Base-by-base conservation (phyloP, 148 eudicot species). In the Rhododendron molle region DNA sequence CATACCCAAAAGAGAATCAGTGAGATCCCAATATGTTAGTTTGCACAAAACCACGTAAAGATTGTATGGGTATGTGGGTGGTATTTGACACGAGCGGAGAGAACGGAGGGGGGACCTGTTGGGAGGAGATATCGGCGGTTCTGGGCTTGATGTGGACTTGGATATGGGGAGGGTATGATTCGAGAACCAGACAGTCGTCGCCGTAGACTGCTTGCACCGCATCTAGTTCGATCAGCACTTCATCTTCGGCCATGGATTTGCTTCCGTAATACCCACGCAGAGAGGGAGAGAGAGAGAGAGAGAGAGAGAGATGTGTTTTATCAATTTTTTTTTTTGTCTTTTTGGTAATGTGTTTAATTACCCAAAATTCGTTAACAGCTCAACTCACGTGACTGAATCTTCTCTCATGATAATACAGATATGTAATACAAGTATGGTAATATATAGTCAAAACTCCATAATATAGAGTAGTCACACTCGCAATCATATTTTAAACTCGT, bases 151-250 rank as follows among this genome's bases (percentile, higher is more conserved):
- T 85, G 83, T 90, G 96, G 47, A 96, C 72, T 74, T 85, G 94
- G 81, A 96, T 87, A 47, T 90, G 93, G 69, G 98, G 97, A 82
- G 98, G 99, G 78, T 93, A 93, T 8, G 71, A 46, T 36, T 89
- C 83, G 52, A 95, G 82, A 72, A 96, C 83, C 9, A 81, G 34
- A 76, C 99, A 93, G 80, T 95, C 99, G 34, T 92, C 94, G 82
- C 97, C 98, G 88, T 95, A 96, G n/a, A 96, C 97, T 43, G 99
- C 88, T 90, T 89, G 81, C 16, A 91, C 89, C 12, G 98, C 98
- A 85, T 94, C 95, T 0, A 94, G 84, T 89, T 96, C 98, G 86
- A 88, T 88, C 67, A 67, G 46, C 62, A 91, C 91, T 80, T 94
- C 96, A 1, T 90, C 96, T 85, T 91, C 94, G 71, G 91, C 96